phyloP scores from a whole-genome alignment of 2,329 filamentous ascomycete genomes.

The Elsinoe ampelina region DNA sequence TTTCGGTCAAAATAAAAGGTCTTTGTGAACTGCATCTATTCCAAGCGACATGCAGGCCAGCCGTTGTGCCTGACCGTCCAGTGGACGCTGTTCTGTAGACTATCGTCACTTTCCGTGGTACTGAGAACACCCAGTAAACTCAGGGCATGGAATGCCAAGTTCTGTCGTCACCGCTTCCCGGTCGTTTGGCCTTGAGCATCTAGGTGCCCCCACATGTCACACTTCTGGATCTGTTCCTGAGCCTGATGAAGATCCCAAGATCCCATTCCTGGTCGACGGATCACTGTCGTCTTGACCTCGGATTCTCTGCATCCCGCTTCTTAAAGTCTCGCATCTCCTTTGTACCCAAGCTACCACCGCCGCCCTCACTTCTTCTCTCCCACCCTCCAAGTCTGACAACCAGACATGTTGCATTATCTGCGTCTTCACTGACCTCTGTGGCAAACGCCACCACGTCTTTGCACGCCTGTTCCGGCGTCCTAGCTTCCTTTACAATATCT shows the following conservation, averaged over 20 bases:
- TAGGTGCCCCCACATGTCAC: neutral
- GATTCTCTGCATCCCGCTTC: constrained; percentile 70
- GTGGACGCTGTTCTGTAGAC: neutral
- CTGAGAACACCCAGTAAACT: neutral
- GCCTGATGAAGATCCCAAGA: neutral
- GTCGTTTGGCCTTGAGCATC: neutral
- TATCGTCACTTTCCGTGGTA: too few species aligned
- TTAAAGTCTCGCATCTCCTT: constrained; percentile 85
- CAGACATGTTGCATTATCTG: constrained; percentile 55
- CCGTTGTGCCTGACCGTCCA: neutral
- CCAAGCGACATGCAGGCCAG: neutral
- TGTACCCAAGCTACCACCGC: constrained; percentile 78
- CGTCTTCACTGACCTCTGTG: constrained; percentile 66
- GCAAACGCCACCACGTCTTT: constrained; percentile 75
- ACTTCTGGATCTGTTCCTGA: neutral
- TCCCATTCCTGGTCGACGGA: too few species aligned
- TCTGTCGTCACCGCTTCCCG: constrained; percentile 12
- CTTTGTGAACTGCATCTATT: neutral
- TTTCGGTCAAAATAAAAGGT: too few species aligned
- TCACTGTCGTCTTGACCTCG: constrained; percentile 54
- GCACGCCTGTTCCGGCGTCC: constrained; percentile 78
- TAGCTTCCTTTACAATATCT: constrained; percentile 87
- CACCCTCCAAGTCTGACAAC: constrained; percentile 56
- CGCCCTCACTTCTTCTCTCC: constrained; percentile 69
- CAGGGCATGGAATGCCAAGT: neutral